These are phyloP conservation scores for Ganoderma lucidum DNA, from an alignment of 1,284 basidiomycete species.

Conservation along the genomic window DNA sequence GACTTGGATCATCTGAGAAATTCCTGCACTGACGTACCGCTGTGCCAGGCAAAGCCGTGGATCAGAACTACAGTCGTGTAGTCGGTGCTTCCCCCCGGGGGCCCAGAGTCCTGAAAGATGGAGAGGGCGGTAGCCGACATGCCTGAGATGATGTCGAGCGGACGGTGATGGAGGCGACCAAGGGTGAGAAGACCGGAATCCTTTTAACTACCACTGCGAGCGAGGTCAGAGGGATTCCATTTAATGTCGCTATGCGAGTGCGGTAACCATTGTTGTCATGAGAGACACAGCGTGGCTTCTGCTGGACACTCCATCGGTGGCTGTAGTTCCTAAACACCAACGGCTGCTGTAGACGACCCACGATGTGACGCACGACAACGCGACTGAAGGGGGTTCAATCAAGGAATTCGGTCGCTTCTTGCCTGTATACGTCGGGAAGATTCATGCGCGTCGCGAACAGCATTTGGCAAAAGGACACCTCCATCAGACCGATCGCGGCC, in stretches of 20 bases:
- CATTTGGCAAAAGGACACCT: background rate
- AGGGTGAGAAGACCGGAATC: background rate
- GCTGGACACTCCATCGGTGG: background rate
- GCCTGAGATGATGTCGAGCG: background rate
- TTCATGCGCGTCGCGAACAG: background rate
- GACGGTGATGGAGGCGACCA: background rate
- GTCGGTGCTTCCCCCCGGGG: constrained; percentile 10
- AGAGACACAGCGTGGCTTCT: background rate
- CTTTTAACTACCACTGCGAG: background rate
- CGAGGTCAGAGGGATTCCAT: background rate
- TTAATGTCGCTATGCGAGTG: background rate
- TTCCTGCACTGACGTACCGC: constrained; percentile 21
- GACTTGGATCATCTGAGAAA: background rate
- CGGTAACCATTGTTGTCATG: background rate
- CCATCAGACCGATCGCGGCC: background rate
- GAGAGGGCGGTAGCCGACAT: background rate
- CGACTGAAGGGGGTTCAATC: background rate
- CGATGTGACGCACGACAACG: background rate
- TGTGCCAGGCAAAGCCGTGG: constrained; percentile 38
- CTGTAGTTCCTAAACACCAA: background rate
- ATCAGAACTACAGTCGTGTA: constrained; percentile 39
- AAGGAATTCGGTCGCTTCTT: background rate
- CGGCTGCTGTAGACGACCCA: background rate
- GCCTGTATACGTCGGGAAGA: background rate
- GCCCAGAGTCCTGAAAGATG: constrained; percentile 5